Evolutionary conservation across 2,329 filamentous ascomycete species (phyloP), one percentile per base, ranked within the genome.

Genomic region (Aspergillus fumigatus): DNA sequence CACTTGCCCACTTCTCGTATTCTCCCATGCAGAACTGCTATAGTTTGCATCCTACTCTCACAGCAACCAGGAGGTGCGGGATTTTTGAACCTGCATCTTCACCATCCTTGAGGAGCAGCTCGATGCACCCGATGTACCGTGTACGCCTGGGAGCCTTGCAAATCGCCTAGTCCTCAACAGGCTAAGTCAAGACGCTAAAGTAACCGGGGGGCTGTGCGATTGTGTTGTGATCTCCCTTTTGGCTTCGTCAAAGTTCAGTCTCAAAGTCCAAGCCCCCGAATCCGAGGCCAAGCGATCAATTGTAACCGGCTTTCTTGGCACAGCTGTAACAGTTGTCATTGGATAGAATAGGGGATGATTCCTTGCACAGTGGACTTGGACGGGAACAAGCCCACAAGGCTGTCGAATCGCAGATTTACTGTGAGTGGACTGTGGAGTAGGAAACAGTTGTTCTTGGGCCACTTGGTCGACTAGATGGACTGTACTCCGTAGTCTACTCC

Each of bases 331-430:
- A 7, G 14, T 17, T 38, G 7, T 38, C 32, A 38, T 38, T 38
- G 32, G 32, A 7, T 14, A 38, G 14, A 38, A 38, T 38, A 3
- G 14, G 14, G 6, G 32, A 7, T 17, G 14, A 38, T 38, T 38
- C 14, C 14, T 7, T 38, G 14, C 5, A n/a, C 17, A 7, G 32
- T 17, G 32, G 32, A 38, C 32, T 17, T 38, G 32, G 32, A 38
- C 14, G 32, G 14, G 14, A 38, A n/a, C 32, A 43, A 43, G 26
- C 17, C 56, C 41, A 61, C 59, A 61, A 61, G 59, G 59, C 59
- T 61, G 57, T 52, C 56, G 49, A 55, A 57, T 57, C 51, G 52
- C 11, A 9, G 19, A n/a, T 45, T 41, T 27, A 38, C 35, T 51
- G 29, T 27, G 47, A 51, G 51, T 52, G 51, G 57, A 57, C 56